Evolutionary conservation across 2,329 filamentous ascomycete genomes (phyloP), one percentile per base, ranked within the genome.

Genomic region (Raffaelea deltoideospora): DNA sequence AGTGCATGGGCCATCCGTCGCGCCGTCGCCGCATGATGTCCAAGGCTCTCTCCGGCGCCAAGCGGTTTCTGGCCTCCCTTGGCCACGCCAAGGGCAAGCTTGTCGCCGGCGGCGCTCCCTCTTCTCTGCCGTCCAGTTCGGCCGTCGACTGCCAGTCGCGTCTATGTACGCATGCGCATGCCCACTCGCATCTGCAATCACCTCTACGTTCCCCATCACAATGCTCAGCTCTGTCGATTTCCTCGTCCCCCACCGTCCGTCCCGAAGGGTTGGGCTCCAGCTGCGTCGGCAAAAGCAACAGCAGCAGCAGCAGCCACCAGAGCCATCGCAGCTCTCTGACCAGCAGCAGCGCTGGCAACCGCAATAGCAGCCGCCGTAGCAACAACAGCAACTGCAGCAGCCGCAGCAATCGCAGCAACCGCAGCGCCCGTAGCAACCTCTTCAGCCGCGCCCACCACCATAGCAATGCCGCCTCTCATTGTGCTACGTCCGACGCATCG

Each of bases 11-110:
- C n/a, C 64, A 66, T 27, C 60, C 62, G 4, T 66, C 64, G 52
- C 57, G 67, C n/a, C n/a, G n/a, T n/a, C n/a, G n/a, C 46, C 61
- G 57, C 48, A 66, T 61, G 46, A 65, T 71, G 42, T 50, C 71
- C 48, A 66, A 61, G 46, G 65, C 71, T 41, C 50, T 72, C 43
- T 60, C 59, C 37, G 60, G 65, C 56, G 68, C 68, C 32, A 70
- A 64, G 50, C 63, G 52, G 45, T 67, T 72, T 51, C 70, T 72
- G 48, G 61, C 63, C 18, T 63, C 60, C 10, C 53, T 72, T 22
- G 67, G 67, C 9, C 60, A 67, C 46, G 67, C 53, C 45, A 65
- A 57, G 43, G 50, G 46, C 20, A 48, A 49, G n/a, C 41, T 46
- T 18, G 35, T 41, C 20, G 35, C 52, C 37, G 52, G 55, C 28